Evolutionary conservation across 1,284 basidiomycete species (phyloP).

Genomic region (Sporisorium exsertum): DNA sequence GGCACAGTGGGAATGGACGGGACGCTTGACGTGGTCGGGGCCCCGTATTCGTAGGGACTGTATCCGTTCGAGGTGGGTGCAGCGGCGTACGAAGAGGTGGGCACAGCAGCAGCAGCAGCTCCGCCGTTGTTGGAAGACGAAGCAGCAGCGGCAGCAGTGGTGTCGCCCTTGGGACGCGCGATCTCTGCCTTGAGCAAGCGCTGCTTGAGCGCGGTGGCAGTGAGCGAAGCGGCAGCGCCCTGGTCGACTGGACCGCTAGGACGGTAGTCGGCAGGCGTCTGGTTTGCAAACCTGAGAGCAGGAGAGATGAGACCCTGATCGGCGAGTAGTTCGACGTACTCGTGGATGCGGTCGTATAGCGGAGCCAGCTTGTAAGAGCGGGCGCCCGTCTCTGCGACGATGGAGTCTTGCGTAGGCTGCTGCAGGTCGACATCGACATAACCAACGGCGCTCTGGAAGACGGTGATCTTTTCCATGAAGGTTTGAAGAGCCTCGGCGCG

Average conservation of each 20-base stretch:
- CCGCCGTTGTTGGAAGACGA: slow-evolving; percentile 4
- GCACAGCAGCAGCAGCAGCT: slow-evolving; percentile 17
- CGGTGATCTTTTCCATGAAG: slow-evolving; percentile 95
- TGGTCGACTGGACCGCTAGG: slow-evolving; percentile 31
- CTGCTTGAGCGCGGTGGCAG: slow-evolving; percentile 46
- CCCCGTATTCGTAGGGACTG: slow-evolving; percentile 37
- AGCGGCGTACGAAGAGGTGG: slow-evolving; percentile 31
- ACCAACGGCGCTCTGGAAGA: slow-evolving; percentile 88
- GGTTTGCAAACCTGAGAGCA: slow-evolving; percentile 82
- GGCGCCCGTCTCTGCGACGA: slow-evolving; percentile 73
- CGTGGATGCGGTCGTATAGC: slow-evolving; percentile 92
- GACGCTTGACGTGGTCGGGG: slow-evolving; percentile 4
- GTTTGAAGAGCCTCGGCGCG: slow-evolving; percentile 90
- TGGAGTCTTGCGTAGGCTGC: slow-evolving; percentile 70
- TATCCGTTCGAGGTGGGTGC: slow-evolving; percentile 44
- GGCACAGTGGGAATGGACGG: slow-evolving; percentile 38
- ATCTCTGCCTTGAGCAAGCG: slow-evolving; percentile 53
- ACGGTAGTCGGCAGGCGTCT: slow-evolving; percentile 84
- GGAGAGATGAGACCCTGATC: slow-evolving; percentile 88
- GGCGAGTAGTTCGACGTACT: slow-evolving; percentile 92
- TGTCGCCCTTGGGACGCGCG: slow-evolving; percentile 40
- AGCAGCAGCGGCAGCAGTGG: slow-evolving; percentile 17
- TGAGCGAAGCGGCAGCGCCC: slow-evolving; percentile 19
- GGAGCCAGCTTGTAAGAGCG: slow-evolving; percentile 84
- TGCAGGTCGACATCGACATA: slow-evolving; percentile 86